phyloP scores from a whole-genome alignment of 495 filamentous ascomycete species.

The Penicillium flavigenum region DNA sequence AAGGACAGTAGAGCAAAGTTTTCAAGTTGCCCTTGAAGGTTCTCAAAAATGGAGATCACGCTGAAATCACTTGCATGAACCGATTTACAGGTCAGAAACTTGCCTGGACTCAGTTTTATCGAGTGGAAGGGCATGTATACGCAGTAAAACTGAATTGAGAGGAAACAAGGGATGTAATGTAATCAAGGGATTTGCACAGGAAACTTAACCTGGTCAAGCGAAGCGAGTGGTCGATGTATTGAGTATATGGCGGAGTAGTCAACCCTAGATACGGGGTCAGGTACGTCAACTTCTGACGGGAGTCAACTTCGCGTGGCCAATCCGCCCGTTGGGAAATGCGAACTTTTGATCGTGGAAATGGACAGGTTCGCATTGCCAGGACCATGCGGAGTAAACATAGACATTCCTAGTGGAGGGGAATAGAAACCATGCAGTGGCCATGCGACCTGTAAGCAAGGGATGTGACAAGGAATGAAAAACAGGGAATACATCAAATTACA shows the following conservation, averaged over 20 bases:
- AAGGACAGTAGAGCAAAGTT: background rate
- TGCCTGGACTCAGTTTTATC: background rate
- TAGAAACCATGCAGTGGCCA: slow-evolving; percentile 19
- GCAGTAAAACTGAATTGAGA: background rate
- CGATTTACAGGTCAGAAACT: slow-evolving; percentile 21
- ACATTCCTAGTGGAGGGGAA: slow-evolving; percentile 17
- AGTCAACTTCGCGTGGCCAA: background rate
- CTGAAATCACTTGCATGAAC: slow-evolving; percentile 6
- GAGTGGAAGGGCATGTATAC: background rate
- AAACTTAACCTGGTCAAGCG: background rate
- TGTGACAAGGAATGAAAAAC: slow-evolving; percentile 6
- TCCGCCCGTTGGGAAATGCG: background rate
- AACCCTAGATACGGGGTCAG: background rate
- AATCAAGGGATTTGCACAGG: background rate
- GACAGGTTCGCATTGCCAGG: slow-evolving; percentile 2
- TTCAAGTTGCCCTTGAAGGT: background rate
- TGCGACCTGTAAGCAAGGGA: slow-evolving; percentile 23
- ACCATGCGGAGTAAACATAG: slow-evolving; percentile 13
- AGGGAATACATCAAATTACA: background rate
- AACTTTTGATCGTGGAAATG: background rate
- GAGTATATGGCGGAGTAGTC: background rate
- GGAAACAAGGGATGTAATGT: slow-evolving; percentile 20
- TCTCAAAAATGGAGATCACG: background rate
- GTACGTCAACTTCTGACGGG: background rate
- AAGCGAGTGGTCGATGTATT: background rate